Evolutionary conservation across 2,329 filamentous ascomycete genomes (phyloP), one percentile per base, ranked within the genome.

Genomic region (Epichloe glyceriae): DNA sequence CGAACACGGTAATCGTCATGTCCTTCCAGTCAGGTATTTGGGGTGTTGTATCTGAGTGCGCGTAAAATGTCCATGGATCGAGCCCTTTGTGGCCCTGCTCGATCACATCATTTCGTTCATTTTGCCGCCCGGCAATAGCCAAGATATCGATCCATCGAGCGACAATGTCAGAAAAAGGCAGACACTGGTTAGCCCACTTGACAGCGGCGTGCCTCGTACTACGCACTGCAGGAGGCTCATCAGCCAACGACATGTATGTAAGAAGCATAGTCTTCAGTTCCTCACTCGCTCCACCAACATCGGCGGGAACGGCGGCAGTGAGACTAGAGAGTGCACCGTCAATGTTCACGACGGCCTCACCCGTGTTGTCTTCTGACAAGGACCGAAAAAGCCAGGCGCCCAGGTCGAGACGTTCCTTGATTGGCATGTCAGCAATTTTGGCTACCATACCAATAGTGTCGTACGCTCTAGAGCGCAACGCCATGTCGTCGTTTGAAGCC

Each of bases 11-110:
- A 17, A 62, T 62, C 8, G 70, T 70, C 69, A 76, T 72, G 52
- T 72, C 68, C 46, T 62, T 68, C 79, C 74, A 82, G 53, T 74
- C 68, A 2, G 74, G 79, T 15, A 76, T 48, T 52, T 62, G 42
- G 3, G 68, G 62, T 40, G 66, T 67, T 37, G 60, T 60, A n/a
- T 66, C 70, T 40, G 71, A 67, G 40, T 76, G 71, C 20, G 69
- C 68, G 49, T 67, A 68, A 53, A 73, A 71, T 0, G 70, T 75
- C 74, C 75, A 78, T 12, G 79, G 79, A 59, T 95, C 88, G 4
- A 96, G 74, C 0, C 93, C 93, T 64, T 88, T 90, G 54, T 81
- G 83, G 2, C 89, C 93, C 68, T 97, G 91, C 62, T 98, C 93
- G 1, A 87, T 69, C 3, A 97, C 82, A 62, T 97, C 91, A 53